phyloP scores from a whole-genome alignment of 2,329 filamentous ascomycete species.

The Ascochyta koolunga region DNA sequence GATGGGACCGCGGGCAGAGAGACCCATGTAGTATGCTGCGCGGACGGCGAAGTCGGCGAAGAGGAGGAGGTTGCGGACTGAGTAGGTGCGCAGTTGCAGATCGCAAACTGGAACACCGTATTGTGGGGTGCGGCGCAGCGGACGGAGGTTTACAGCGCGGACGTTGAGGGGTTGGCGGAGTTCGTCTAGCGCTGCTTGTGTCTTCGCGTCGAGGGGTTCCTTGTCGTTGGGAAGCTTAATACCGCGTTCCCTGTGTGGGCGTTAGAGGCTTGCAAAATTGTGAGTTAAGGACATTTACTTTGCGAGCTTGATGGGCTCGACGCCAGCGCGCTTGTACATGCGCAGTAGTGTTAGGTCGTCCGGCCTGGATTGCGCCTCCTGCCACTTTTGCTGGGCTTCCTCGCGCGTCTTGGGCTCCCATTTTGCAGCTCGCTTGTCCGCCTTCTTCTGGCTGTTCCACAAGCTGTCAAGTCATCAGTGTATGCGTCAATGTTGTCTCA shows the following conservation, averaged over 20 bases:
- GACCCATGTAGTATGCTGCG: constrained; percentile 89
- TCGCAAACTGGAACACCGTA: constrained; percentile 86
- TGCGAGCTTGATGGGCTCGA: constrained; percentile 44
- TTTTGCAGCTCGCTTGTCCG: constrained; percentile 23
- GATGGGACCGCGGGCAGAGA: constrained; percentile 84
- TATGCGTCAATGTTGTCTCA: background rate
- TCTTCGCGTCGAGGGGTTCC: constrained; percentile 35
- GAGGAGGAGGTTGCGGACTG: constrained; percentile 86
- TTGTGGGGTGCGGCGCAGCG: constrained; percentile 74
- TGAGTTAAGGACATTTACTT: constrained; percentile 28
- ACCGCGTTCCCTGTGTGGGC: constrained; percentile 32
- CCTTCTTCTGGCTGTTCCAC: constrained; percentile 32
- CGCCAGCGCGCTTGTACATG: constrained; percentile 40
- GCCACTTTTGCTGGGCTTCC: constrained; percentile 38
- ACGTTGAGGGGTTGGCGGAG: constrained; percentile 69
- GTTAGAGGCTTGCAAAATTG: background rate
- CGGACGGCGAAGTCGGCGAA: constrained; percentile 94
- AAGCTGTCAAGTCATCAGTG: constrained; percentile 30
- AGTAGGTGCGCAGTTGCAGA: constrained; percentile 92
- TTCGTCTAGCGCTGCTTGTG: constrained; percentile 38
- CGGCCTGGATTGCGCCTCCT: constrained; percentile 38
- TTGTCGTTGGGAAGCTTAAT: constrained; percentile 42
- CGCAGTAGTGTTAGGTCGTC: constrained; percentile 39
- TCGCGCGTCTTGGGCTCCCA: constrained; percentile 40
- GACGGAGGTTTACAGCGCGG: constrained; percentile 84